A percentile compares a stretch with the other conserved stretches of the same genome.
Evolutionary conservation across 371 early-diverging fungal genomes (phyloP).

Genomic region (Mucor piriformis): DNA sequence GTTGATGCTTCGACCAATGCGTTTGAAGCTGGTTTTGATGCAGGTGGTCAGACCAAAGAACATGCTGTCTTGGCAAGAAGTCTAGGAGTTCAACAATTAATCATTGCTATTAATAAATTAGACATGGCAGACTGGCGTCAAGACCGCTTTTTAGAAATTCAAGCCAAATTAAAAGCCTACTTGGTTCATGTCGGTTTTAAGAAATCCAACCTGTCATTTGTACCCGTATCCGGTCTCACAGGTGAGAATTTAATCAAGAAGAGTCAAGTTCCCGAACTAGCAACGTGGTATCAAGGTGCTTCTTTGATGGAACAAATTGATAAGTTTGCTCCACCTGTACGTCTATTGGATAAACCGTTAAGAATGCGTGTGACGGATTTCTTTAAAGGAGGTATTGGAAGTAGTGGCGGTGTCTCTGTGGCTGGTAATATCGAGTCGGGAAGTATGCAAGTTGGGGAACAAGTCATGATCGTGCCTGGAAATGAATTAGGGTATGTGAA

Average conservation of each 20-base stretch:
- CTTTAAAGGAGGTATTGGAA: conserved; percentile 80
- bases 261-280: conserved; percentile 32
- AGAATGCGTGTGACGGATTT: conserved; percentile 84
- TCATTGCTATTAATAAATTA: conserved; percentile 93
- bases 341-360: conserved; percentile 80
- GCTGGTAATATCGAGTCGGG: conserved; percentile 90
- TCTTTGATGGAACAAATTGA: conserved; percentile 68
- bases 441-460: conserved; percentile 84
- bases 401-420: conserved; percentile 73
- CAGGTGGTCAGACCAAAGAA: conserved; percentile 97
- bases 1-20: conserved; percentile 91
- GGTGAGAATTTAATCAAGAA: conserved; percentile 80
- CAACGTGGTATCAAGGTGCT: conserved; percentile 74
- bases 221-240: conserved; percentile 89
- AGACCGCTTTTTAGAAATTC: conserved; percentile 76
- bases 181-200: conserved; percentile 77
- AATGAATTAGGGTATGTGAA: conserved; percentile 79
- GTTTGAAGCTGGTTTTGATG: conserved; percentile 98
- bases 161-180: conserved; percentile 65
- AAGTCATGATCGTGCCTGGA: conserved; percentile 81
- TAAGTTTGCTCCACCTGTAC: conserved; percentile 70
- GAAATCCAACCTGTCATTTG: conserved; percentile 68
- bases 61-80: conserved; percentile 89
- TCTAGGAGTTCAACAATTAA: conserved; percentile 86
- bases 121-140: conserved; percentile 85